phyloP scores from a whole-genome alignment of 2,329 filamentous ascomycete genomes.

The Helotiales sp. region DNA sequence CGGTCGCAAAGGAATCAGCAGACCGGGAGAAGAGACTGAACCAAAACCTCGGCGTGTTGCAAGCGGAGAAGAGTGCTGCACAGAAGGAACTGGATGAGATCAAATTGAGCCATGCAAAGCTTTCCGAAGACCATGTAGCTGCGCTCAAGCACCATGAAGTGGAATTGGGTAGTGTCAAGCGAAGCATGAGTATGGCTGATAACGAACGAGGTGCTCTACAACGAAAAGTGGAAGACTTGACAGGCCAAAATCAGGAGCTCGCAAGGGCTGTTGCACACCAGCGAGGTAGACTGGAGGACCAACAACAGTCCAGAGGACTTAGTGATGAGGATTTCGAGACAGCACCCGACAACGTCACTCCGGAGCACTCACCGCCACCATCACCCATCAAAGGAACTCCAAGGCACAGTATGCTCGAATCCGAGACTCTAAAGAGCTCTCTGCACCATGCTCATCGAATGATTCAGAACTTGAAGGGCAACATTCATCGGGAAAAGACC shows the following conservation, averaged over 20 bases:
- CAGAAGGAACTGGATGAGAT: slow-evolving; percentile 93
- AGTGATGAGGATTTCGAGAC: slow-evolving; percentile 69
- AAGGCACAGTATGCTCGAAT: slow-evolving; percentile 88
- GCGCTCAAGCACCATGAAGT: slow-evolving; percentile 84
- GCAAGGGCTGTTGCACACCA: slow-evolving; percentile 80
- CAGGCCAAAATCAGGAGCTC: slow-evolving; percentile 87
- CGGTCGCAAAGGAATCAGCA: slow-evolving; percentile 73
- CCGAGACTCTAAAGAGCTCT: slow-evolving; percentile 93
- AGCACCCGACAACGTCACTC: slow-evolving; percentile 72
- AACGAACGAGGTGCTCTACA: slow-evolving; percentile 79
- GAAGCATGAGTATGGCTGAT: slow-evolving; percentile 78
- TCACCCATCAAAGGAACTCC: slow-evolving; percentile 93
- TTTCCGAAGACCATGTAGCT: slow-evolving; percentile 79
- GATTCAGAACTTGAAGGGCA: slow-evolving; percentile 93
- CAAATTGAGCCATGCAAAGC: slow-evolving; percentile 76
- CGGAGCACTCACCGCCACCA: slow-evolving; percentile 86
- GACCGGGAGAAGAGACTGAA: slow-evolving; percentile 84
- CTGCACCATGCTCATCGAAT: slow-evolving; percentile 93
- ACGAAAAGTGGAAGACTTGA: slow-evolving; percentile 85
- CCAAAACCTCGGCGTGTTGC: slow-evolving; percentile 70
- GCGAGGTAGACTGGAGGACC: slow-evolving; percentile 69
- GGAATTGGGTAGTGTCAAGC: slow-evolving; percentile 82
- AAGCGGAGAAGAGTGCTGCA: slow-evolving; percentile 74
- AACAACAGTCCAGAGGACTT: slow-evolving; percentile 61
- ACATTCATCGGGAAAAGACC: slow-evolving; percentile 96